These are phyloP conservation scores for Colletotrichum spaethianum DNA, from an alignment of 2,329 filamentous ascomycete species.

Conservation along the genomic window DNA sequence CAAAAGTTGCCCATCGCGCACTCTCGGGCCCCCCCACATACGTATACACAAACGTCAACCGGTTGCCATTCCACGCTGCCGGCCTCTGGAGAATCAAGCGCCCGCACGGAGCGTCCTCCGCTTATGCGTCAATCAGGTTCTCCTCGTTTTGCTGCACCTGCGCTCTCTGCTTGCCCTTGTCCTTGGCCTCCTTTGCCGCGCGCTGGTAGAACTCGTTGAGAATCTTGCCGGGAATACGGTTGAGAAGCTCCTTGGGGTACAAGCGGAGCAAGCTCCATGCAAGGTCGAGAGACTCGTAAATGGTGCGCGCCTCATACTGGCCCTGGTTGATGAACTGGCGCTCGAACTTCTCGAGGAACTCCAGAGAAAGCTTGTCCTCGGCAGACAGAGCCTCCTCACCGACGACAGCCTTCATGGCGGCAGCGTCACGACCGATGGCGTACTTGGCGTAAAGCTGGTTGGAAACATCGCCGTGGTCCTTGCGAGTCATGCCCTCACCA, in stretches of 20 bases:
- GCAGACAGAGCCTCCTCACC: conserved; percentile 96
- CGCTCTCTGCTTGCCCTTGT: conserved; percentile 70
- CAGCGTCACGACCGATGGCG: conserved; percentile 97
- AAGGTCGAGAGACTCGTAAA: conserved; percentile 94
- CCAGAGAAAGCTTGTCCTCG: conserved; percentile 97
- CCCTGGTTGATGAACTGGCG: conserved; percentile 93
- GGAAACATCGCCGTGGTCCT: conserved; percentile 97
- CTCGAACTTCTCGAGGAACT: conserved; percentile 99
- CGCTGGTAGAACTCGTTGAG: conserved; percentile 88
- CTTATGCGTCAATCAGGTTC: conserved; percentile 73
- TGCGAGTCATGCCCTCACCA: conserved; percentile 95
- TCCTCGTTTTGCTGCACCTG: conserved; percentile 64
- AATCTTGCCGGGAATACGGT: conserved; percentile 89
- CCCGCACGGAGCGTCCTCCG: conserved; percentile 2
- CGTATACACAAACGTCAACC: conserved; percentile 41
- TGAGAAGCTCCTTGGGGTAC: conserved; percentile 97
- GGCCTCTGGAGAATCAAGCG: conserved; percentile 32
- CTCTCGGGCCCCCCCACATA: conserved; percentile 26
- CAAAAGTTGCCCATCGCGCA: conserved; percentile 28
- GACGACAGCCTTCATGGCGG: conserved; percentile 99
- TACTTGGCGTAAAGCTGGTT: conserved; percentile 99
- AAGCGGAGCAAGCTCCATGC: conserved; percentile 97
- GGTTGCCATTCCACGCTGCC: conserved; percentile 22
- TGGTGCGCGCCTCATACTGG: conserved; percentile 90
- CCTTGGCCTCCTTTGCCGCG: conserved; percentile 73